A percentile compares a stretch with the other conserved stretches of the same genome.
Evolutionary conservation across 2,329 filamentous ascomycete genomes (phyloP).

Genomic region (Claviceps pusilla): DNA sequence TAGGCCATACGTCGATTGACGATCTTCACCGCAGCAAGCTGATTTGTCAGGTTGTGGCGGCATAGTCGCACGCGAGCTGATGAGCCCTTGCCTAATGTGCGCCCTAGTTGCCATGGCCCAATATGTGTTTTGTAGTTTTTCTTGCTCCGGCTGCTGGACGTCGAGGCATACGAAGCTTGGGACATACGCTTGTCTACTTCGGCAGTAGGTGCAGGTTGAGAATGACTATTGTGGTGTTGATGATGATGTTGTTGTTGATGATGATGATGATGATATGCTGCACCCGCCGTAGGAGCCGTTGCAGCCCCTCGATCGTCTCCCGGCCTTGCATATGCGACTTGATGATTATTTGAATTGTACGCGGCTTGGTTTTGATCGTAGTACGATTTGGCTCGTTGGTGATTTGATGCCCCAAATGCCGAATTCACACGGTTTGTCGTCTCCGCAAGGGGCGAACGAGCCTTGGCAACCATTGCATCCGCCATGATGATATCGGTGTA

Average conservation of each 20-base stretch:
- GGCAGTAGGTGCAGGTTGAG: conserved; percentile 14
- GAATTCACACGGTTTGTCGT: conserved; percentile 33
- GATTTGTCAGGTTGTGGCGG: conserved; percentile 61
- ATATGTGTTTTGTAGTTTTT: conserved; percentile 55
- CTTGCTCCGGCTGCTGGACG: conserved; percentile 24
- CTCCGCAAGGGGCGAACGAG: conserved; percentile 30
- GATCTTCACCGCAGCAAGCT: conserved; percentile 87
- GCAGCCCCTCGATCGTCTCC: conserved; percentile 1
- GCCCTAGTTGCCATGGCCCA: conserved; percentile 86
- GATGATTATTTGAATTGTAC: conserved; percentile 3
- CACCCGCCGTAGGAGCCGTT: background rate
- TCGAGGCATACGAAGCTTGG: conserved; percentile 26
- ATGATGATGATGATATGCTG: background rate
- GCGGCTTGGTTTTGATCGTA: conserved; percentile 11
- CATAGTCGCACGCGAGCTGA: conserved; percentile 79
- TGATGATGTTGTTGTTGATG: background rate
- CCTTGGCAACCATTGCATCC: conserved; percentile 16
- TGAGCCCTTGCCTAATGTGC: conserved; percentile 75
- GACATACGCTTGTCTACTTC: conserved; percentile 25
- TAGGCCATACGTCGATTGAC: conserved; percentile 71
- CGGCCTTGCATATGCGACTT: conserved; percentile 2
- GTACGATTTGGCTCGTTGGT: conserved; percentile 17
- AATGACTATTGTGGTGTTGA: too few species aligned
- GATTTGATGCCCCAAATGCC: conserved; percentile 15
- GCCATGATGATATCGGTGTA: conserved; percentile 13